Evolutionary conservation across 257 asterid genomes (phyloP).

Genomic region (Knoxia roxburghii): DNA sequence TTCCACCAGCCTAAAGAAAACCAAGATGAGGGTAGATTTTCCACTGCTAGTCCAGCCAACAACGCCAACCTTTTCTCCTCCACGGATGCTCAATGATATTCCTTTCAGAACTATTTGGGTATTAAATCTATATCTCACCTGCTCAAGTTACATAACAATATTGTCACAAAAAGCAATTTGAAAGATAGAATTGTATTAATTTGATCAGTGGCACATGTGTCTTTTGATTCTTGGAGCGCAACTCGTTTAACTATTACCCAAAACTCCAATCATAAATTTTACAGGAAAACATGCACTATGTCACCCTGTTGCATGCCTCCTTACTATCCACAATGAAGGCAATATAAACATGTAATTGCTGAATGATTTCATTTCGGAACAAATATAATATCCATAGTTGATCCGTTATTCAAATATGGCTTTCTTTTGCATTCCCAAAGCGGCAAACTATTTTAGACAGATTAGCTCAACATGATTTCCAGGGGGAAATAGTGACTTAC

Average conservation of each 20-base stretch:
- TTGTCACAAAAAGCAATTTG: not conserved
- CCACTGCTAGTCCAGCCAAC: conserved; percentile 89
- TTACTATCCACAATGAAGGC: too few species aligned
- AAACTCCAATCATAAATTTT: not conserved
- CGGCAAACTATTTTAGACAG: not conserved
- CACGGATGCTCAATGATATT: conserved; percentile 40
- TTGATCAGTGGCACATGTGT: too few species aligned
- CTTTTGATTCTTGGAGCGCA: not conserved
- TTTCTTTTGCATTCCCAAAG: too few species aligned
- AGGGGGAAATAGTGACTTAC: conserved; percentile 22
- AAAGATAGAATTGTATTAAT: not conserved
- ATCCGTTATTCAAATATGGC: too few species aligned
- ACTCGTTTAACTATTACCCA: not conserved
- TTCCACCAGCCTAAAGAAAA: conserved; percentile 66
- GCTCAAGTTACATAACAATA: conserved; percentile 15
- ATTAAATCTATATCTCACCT: conserved; percentile 63
- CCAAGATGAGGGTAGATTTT: conserved; percentile 65
- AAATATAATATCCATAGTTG: too few species aligned
- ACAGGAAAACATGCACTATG: too few species aligned
- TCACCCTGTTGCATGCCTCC: too few species aligned
- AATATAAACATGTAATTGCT: not conserved
- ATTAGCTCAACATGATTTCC: not conserved
- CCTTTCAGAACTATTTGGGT: conserved; percentile 72
- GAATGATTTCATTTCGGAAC: not conserved
- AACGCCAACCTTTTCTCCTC: conserved; percentile 65